Percentiles rank a stretch among this genome's conserved stretches.
phyloP scores from a whole-genome alignment of 345 rosid genomes.

The Psidium friedrichsthalianum region DNA sequence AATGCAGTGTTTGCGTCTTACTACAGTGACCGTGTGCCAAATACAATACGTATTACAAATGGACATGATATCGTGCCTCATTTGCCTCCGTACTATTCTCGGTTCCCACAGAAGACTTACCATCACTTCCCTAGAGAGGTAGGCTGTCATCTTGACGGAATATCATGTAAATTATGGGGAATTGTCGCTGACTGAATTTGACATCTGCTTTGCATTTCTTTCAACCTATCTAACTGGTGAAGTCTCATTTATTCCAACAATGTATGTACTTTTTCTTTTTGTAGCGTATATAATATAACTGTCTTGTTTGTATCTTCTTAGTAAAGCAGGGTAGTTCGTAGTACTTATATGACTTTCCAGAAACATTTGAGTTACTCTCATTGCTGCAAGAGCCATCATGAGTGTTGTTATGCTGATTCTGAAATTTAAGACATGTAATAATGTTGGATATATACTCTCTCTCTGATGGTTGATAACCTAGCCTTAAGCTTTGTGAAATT shows the following conservation, averaged over 20 bases:
- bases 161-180: not conserved
- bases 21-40: slow-evolving; percentile 41
- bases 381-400: not conserved
- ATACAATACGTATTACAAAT: slow-evolving; percentile 58
- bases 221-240: not conserved
- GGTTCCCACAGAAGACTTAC: slow-evolving; percentile 76
- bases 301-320: too few species aligned
- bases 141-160: not conserved
- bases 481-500: too few species aligned
- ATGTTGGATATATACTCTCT: too few species aligned
- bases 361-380: not conserved
- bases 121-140: slow-evolving; percentile 96
- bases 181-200: not conserved
- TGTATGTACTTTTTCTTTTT: too few species aligned
- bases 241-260: not conserved
- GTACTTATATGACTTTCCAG: too few species aligned
- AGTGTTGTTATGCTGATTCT: not conserved
- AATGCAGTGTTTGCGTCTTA: slow-evolving; percentile 71
- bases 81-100: slow-evolving; percentile 67
- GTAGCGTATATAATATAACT: too few species aligned
- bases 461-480: too few species aligned
- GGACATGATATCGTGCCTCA: slow-evolving; percentile 86
- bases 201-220: not conserved
- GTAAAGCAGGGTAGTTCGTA: too few species aligned
- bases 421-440: too few species aligned